A percentile compares a stretch with the other conserved stretches of the same genome.
These are phyloP conservation scores for Phaeoacremonium minimum DNA, from an alignment of 2,329 filamentous ascomycete genomes.

Conservation along the genomic window DNA sequence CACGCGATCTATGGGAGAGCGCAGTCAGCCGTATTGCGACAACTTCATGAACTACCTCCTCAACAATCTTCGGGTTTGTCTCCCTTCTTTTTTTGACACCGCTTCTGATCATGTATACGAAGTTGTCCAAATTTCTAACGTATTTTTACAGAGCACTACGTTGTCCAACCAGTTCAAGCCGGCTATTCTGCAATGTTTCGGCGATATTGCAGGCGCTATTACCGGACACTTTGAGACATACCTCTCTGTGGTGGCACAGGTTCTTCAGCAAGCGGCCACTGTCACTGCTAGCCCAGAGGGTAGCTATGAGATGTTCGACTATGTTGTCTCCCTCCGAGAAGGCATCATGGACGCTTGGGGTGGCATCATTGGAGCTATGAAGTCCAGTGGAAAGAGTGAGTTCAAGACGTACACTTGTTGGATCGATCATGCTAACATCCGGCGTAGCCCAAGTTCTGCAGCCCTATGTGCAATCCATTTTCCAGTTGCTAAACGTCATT, in stretches of 20 bases:
- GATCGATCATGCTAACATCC: constrained; percentile 19
- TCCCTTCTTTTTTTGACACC: constrained; percentile 4
- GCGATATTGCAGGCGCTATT: constrained; percentile 94
- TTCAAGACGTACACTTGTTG: constrained; percentile 10
- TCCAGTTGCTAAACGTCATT: constrained; percentile 78
- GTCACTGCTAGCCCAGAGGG: constrained; percentile 77
- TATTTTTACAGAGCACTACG: constrained; percentile 63
- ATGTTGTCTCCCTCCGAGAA: constrained; percentile 89
- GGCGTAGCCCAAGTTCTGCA: constrained; percentile 62
- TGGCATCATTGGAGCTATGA: constrained; percentile 93
- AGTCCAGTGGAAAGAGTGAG: constrained; percentile 72
- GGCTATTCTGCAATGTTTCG: constrained; percentile 95
- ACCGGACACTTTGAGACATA: constrained; percentile 90
- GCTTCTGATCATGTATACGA: too few relatives aligned
- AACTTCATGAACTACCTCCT: constrained; percentile 97
- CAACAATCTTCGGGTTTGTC: constrained; percentile 76
- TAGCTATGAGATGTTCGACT: constrained; percentile 94
- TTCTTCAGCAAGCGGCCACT: constrained; percentile 85
- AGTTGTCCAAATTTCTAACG: too few relatives aligned
- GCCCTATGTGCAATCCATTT: constrained; percentile 79
- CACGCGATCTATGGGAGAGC: constrained; percentile 82
- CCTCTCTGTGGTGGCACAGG: constrained; percentile 84
- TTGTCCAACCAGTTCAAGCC: constrained; percentile 96
- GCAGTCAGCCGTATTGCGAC: constrained; percentile 92
- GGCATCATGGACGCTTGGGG: constrained; percentile 99